Percentiles rank a stretch among this genome's conserved stretches.
Evolutionary conservation across 768 basidiomycete genomes (phyloP).

Genomic region (Pleurotus eryngii): DNA sequence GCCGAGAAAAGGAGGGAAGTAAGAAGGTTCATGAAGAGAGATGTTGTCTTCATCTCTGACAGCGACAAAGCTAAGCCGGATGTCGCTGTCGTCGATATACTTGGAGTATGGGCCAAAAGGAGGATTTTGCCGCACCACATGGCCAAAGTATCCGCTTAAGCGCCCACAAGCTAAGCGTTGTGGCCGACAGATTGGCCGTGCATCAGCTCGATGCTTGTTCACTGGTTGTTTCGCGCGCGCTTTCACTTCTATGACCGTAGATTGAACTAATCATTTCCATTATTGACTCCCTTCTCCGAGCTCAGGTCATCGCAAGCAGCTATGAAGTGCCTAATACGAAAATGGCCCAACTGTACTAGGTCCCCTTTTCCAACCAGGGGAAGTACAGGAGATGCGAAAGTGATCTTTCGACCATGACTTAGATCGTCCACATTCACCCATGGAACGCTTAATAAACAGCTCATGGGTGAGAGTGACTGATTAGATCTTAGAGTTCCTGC

Average conservation of each 20-base stretch:
- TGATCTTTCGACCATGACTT: conserved; percentile 77
- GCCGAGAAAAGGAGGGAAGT: conserved; percentile 22
- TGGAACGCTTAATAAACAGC: conserved; percentile 68
- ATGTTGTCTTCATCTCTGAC: too few relatives aligned
- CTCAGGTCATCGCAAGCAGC: conserved; percentile 62
- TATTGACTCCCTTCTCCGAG: conserved; percentile 32
- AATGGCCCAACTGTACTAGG: conserved; percentile 58
- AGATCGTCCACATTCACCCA: conserved; percentile 70
- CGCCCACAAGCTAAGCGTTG: too few relatives aligned
- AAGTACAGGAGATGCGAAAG: conserved; percentile 69
- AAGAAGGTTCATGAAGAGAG: conserved; percentile 9
- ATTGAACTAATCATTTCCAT: too few relatives aligned
- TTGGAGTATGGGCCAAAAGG: too few relatives aligned
- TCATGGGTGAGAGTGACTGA: conserved; percentile 83
- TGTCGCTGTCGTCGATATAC: too few relatives aligned
- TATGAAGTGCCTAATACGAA: conserved; percentile 64
- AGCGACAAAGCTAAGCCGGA: too few relatives aligned
- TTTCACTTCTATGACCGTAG: too few relatives aligned
- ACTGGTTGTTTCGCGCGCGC: too few relatives aligned
- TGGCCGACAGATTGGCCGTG: too few relatives aligned
- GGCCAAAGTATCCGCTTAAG: too few relatives aligned
- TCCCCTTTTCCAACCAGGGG: conserved; percentile 58
- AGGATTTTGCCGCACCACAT: too few relatives aligned
- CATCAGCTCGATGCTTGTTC: too few relatives aligned
- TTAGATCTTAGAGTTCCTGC: conserved; percentile 67